Percentiles rank a stretch among this genome's conserved stretches.
Evolutionary conservation across 2,329 filamentous ascomycete species (phyloP).

Genomic region (Penicillium italicum): DNA sequence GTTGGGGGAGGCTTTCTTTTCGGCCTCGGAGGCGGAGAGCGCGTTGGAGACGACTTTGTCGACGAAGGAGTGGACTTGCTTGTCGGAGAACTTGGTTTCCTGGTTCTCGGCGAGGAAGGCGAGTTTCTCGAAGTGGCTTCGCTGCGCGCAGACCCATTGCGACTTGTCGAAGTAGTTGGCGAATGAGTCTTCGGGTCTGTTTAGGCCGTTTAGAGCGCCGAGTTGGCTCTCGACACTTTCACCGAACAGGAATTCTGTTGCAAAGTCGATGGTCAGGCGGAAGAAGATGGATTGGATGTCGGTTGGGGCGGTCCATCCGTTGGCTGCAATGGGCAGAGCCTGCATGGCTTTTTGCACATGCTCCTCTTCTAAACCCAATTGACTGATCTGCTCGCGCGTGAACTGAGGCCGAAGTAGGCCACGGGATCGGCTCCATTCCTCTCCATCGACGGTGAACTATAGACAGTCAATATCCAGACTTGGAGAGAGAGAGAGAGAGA

Average conservation of each 20-base stretch:
- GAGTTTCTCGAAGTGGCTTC: slow-evolving; percentile 25
- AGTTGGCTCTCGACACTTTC: slow-evolving; percentile 61
- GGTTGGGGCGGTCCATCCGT: slow-evolving; percentile 50
- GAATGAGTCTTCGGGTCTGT: slow-evolving; percentile 49
- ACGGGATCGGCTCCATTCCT: slow-evolving; percentile 73
- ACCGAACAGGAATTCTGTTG: slow-evolving; percentile 83
- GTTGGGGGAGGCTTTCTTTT: slow-evolving; percentile 26
- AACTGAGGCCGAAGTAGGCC: slow-evolving; percentile 83
- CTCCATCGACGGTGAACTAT: slow-evolving; percentile 65
- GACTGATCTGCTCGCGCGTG: slow-evolving; percentile 75
- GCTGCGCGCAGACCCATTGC: slow-evolving; percentile 30
- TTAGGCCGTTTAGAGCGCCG: slow-evolving; percentile 40
- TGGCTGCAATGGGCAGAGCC: slow-evolving; percentile 59
- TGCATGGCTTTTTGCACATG: slow-evolving; percentile 72
- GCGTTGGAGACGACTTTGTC: slow-evolving; percentile 46
- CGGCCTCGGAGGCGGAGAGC: slow-evolving; percentile 27
- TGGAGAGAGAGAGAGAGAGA: background rate
- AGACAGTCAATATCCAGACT: background rate
- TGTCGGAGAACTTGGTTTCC: slow-evolving; percentile 32
- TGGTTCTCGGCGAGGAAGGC: slow-evolving; percentile 30
- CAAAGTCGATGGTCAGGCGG: slow-evolving; percentile 77
- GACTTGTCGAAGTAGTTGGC: slow-evolving; percentile 35
- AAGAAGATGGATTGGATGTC: slow-evolving; percentile 77
- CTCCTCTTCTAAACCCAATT: slow-evolving; percentile 75
- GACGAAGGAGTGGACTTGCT: slow-evolving; percentile 43